Evolutionary conservation across 805 yeast genomes (phyloP).

Genomic region (Nakazawaea populi): DNA sequence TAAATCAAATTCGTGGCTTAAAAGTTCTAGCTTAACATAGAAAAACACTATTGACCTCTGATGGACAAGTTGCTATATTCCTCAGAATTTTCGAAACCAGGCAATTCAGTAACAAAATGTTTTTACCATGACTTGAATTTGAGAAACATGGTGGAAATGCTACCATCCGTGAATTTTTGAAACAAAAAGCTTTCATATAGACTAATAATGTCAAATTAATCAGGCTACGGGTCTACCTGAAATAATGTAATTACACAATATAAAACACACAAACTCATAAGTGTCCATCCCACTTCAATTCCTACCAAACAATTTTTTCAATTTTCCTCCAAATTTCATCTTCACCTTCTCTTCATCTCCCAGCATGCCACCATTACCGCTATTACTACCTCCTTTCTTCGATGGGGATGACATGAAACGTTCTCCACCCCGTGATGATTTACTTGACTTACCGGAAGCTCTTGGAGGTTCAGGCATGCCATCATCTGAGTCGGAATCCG

Average conservation of each 20-base stretch:
- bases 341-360: constrained; percentile 16
- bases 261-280: not conserved
- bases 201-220: no score
- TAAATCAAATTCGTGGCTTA: no score
- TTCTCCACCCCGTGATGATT: not conserved
- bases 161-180: no score
- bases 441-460: not conserved
- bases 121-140: no score
- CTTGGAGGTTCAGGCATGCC: constrained; percentile 20
- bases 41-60: no score
- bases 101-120: no score
- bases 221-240: not conserved
- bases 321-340: constrained; percentile 27
- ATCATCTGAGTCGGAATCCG: constrained; percentile 59
- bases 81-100: no score
- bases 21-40: no score
- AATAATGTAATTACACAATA: not conserved
- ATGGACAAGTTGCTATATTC: no score
- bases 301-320: constrained; percentile 28
- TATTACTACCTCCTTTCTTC: not conserved
- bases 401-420: not conserved
- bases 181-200: no score
- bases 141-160: no score
- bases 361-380: not conserved
- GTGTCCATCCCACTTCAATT: constrained; percentile 3